Evolutionary conservation across 2,329 filamentous ascomycete species (phyloP).

Genomic region (Pseudogymnoascus sp.): DNA sequence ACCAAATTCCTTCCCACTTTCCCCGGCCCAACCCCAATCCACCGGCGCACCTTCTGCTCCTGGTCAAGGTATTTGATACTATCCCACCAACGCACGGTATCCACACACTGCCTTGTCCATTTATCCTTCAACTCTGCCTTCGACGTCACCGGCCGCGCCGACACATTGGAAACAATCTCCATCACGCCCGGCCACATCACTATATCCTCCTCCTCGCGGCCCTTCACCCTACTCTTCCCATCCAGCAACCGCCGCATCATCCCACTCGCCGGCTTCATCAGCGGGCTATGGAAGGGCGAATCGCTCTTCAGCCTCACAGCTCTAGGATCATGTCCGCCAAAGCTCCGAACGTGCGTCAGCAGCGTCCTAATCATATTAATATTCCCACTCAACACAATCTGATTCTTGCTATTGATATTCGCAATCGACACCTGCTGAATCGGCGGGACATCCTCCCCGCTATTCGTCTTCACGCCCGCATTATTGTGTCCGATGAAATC

Average conservation of each 20-base stretch:
- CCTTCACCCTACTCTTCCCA: constrained; percentile 44
- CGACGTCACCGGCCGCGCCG: constrained; percentile 65
- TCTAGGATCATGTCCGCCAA: constrained; percentile 82
- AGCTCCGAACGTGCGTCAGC: constrained; percentile 76
- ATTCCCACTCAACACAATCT: constrained; percentile 87
- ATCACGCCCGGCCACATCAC: constrained; percentile 66
- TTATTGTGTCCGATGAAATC: constrained; percentile 66
- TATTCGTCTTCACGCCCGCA: constrained; percentile 59
- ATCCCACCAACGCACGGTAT: constrained; percentile 92
- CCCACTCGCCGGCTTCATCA: constrained; percentile 77
- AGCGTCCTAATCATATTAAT: constrained; percentile 74
- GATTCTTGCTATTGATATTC: constrained; percentile 92
- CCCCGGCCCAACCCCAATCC: constrained; percentile 87
- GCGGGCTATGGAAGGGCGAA: constrained; percentile 80
- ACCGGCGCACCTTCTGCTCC: constrained; percentile 69
- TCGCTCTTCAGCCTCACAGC: constrained; percentile 81
- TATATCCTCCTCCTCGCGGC: constrained; percentile 50
- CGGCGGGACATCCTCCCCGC: constrained; percentile 57
- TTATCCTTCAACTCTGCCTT: constrained; percentile 69
- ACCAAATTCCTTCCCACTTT: constrained; percentile 91
- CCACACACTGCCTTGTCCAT: constrained; percentile 72
- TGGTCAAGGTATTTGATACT: constrained; percentile 84
- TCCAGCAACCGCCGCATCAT: constrained; percentile 63
- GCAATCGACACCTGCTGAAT: constrained; percentile 85
- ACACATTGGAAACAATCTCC: constrained; percentile 80